Evolutionary conservation across 768 basidiomycete genomes (phyloP).

Genomic region (Pleurotus cornucopiae): DNA sequence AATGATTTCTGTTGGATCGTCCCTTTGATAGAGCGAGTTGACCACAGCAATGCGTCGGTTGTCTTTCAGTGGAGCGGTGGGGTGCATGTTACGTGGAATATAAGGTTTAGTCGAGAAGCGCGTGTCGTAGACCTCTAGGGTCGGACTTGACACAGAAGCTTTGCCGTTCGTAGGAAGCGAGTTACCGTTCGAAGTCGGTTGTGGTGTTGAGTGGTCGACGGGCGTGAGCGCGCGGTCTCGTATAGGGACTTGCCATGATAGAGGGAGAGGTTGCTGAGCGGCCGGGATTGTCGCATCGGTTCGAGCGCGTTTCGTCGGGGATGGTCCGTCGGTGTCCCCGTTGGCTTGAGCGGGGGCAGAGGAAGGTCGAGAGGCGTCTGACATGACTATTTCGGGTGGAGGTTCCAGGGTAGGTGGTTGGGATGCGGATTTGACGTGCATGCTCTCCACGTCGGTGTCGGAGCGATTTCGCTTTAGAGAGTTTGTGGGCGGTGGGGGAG

Average conservation of each 20-base stretch:
- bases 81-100: conserved; percentile 48
- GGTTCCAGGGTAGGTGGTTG: conserved; percentile 22
- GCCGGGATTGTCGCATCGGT: conserved; percentile 38
- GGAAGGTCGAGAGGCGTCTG: conserved; percentile 45
- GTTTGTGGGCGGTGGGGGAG: conserved; percentile 39
- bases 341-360: conserved; percentile 46
- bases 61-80: conserved; percentile 46
- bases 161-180: conserved; percentile 48
- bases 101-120: conserved; percentile 71
- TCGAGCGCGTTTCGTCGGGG: conserved; percentile 69
- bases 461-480: conserved; percentile 61
- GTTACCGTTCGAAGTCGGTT: conserved; percentile 36
- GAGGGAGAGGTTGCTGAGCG: conserved; percentile 29
- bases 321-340: conserved; percentile 55
- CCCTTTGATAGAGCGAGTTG: conserved; percentile 62
- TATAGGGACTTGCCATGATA: conserved; percentile 28
- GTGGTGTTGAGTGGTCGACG: conserved; percentile 21
- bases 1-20: conserved; percentile 60
- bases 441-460: conserved; percentile 57
- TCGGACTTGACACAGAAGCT: conserved; percentile 31
- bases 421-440: conserved; percentile 13
- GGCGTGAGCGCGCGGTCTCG: conserved; percentile 26
- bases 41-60: conserved; percentile 59
- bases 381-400: conserved; percentile 39
- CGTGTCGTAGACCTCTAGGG: conserved; percentile 40